phyloP scores from a whole-genome alignment of 2,329 filamentous ascomycete genomes.

The Tolypocladium ovalisporum region DNA sequence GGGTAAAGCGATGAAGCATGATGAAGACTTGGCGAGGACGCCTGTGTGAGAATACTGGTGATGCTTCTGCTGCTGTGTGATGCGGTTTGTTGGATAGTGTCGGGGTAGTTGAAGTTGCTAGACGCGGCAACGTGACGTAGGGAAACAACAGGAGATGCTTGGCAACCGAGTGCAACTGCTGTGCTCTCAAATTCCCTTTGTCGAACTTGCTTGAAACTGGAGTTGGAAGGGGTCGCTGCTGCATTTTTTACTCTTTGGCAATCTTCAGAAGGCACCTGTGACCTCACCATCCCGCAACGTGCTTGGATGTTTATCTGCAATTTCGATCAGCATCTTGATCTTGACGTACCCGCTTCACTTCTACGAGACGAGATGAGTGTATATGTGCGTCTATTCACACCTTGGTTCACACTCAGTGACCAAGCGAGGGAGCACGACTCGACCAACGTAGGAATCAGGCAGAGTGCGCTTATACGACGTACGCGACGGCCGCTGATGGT shows the following conservation, averaged over 20 bases:
- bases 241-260: too few relatives aligned
- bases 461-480: neutral
- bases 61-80: neutral
- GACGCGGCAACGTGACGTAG: neutral
- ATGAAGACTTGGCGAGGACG: neutral
- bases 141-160: neutral
- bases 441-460: neutral
- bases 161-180: neutral
- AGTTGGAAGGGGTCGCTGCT: neutral
- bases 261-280: too few relatives aligned
- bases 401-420: neutral
- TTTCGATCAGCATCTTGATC: too few relatives aligned
- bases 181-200: neutral
- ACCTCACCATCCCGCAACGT: too few relatives aligned
- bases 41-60: neutral
- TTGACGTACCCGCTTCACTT: too few relatives aligned
- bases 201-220: neutral
- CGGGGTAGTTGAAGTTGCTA: neutral
- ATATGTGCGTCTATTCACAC: too few relatives aligned
- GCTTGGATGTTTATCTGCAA: too few relatives aligned
- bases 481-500: neutral
- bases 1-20: neutral
- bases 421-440: neutral
- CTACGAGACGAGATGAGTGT: too few relatives aligned
- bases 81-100: neutral